A percentile compares a stretch with the other conserved stretches of the same genome.
These are phyloP conservation scores for Corylus americana DNA, from an alignment of 306 rosid genomes.

Conservation along the genomic window DNA sequence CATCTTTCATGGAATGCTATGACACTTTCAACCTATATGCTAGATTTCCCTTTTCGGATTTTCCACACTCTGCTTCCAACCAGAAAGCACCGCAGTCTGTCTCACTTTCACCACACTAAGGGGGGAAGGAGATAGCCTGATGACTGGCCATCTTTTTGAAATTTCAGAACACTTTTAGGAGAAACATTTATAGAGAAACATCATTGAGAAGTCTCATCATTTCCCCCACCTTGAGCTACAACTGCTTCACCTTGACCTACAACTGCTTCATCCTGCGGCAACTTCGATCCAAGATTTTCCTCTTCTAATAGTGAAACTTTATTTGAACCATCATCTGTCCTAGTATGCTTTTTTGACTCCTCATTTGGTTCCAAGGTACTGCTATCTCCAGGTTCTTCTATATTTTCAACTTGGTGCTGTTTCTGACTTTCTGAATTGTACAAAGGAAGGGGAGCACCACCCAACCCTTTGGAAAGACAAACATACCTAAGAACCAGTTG, in stretches of 20 bases:
- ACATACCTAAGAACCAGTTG: conserved; percentile 80
- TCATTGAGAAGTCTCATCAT: conserved; percentile 32
- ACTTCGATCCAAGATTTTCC: conserved; percentile 44
- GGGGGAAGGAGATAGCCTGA: conserved; percentile 9
- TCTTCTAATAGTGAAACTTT: conserved; percentile 41
- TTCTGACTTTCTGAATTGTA: conserved; percentile 40
- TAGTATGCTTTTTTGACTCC: conserved; percentile 30
- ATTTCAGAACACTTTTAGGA: conserved; percentile 30
- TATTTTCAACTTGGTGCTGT: conserved; percentile 42
- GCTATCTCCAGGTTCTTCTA: conserved; percentile 40
- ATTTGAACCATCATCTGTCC: conserved; percentile 37
- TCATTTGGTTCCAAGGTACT: conserved; percentile 38
- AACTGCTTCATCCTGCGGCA: conserved; percentile 47
- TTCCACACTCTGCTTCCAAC: not conserved
- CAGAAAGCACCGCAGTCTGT: not conserved
- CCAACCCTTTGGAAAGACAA: conserved; percentile 83
- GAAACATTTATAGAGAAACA: conserved; percentile 3
- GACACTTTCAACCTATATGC: conserved; percentile 28
- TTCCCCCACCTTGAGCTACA: conserved; percentile 39
- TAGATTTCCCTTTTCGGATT: conserved; percentile 4
- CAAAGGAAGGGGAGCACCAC: conserved; percentile 39
- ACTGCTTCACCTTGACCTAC: conserved; percentile 44
- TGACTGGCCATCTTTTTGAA: conserved; percentile 7
- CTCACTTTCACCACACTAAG: not conserved
- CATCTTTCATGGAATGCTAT: conserved; percentile 4